Evolutionary conservation across 129 eudicot species (phyloP).

Genomic region (Ambrosia artemisiifolia): DNA sequence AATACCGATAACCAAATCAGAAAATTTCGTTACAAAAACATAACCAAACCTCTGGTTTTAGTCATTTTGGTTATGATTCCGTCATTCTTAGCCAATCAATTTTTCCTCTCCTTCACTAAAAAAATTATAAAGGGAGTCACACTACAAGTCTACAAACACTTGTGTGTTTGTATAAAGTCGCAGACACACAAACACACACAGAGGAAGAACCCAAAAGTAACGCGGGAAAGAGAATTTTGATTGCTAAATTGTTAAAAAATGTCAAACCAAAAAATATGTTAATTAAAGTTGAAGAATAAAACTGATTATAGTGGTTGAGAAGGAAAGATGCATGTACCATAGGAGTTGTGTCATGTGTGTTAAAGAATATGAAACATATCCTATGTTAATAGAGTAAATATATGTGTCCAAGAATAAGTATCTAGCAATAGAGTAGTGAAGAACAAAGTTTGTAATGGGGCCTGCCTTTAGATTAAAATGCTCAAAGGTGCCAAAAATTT

Average conservation of each 20-base stretch:
- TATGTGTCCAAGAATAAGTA: conserved; percentile 20
- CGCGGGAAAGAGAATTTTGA: neutral
- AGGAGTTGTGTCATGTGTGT: neutral
- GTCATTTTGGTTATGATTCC: neutral
- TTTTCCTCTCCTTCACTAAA: neutral
- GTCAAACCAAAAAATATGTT: neutral
- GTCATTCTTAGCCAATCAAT: neutral
- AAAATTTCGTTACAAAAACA: too few species aligned
- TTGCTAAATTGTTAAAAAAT: neutral
- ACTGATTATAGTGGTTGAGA: neutral
- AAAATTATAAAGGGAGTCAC: neutral
- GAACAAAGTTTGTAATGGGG: conserved; percentile 24
- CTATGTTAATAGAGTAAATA: conserved; percentile 7
- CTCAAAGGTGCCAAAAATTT: conserved; percentile 42
- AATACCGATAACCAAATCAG: too few species aligned
- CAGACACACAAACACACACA: too few species aligned
- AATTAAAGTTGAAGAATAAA: neutral
- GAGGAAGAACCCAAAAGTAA: neutral
- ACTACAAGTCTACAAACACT: neutral
- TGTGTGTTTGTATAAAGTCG: too few species aligned
- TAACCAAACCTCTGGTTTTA: too few species aligned
- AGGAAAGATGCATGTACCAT: neutral
- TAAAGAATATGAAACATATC: neutral
- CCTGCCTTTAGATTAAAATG: conserved; percentile 30
- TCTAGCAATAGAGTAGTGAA: conserved; percentile 25